phyloP scores from a whole-genome alignment of 2,329 filamentous ascomycete genomes.

The Coccinonectria pachysandricola region DNA sequence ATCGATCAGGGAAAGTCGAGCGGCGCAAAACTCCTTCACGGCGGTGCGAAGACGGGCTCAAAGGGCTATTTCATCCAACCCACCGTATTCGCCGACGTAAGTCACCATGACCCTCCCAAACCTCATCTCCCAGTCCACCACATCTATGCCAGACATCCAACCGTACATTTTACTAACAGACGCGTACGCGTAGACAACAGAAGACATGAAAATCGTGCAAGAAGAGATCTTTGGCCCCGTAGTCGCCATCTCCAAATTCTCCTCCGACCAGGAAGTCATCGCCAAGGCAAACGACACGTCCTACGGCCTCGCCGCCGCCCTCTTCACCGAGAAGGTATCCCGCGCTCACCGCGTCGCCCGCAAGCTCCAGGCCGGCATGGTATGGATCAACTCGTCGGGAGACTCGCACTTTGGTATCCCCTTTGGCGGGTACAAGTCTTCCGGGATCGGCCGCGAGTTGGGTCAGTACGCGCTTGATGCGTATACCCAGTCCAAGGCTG shows the following conservation, averaged over 20 bases:
- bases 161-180: conserved; percentile 12
- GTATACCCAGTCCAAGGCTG: conserved; percentile 17
- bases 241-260: conserved; percentile 17
- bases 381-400: conserved; percentile 26
- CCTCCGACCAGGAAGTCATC: conserved; percentile 14
- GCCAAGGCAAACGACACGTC: conserved; percentile 29
- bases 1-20: conserved; percentile 53
- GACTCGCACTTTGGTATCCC: conserved; percentile 19
- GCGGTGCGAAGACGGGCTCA: conserved; percentile 14
- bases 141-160: too few relatives aligned
- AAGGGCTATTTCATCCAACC: conserved; percentile 19
- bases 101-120: conserved; percentile 1
- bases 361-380: conserved; percentile 42
- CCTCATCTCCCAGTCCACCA: not conserved
- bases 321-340: conserved; percentile 44
- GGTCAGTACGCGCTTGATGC: conserved; percentile 18
- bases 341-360: conserved; percentile 28
- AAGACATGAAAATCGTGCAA: conserved; percentile 18
- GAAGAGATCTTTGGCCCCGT: conserved; percentile 24
- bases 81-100: conserved; percentile 19
- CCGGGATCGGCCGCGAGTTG: conserved; percentile 15
- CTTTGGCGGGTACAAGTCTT: conserved; percentile 19
- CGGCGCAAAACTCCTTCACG: conserved; percentile 45
- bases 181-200: conserved; percentile 8
- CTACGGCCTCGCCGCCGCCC: conserved; percentile 42